A percentile compares a stretch with the other conserved stretches of the same genome.
These are phyloP conservation scores for Scorias spongiosa DNA, from an alignment of 2,329 filamentous ascomycete species.

Conservation along the genomic window DNA sequence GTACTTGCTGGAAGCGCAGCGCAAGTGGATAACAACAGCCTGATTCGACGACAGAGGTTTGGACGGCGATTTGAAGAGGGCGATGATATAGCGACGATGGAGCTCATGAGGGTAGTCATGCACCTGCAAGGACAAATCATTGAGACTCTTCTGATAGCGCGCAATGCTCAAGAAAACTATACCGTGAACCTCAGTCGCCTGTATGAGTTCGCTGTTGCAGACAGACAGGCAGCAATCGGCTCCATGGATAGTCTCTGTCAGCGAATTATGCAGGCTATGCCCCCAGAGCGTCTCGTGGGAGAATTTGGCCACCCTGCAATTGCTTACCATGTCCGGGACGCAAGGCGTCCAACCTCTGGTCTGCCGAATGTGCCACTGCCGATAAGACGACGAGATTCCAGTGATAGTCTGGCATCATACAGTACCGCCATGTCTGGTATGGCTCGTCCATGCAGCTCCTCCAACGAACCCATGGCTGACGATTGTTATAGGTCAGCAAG, in stretches of 20 bases:
- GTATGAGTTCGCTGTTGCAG: conserved; percentile 23
- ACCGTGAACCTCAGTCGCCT: conserved; percentile 21
- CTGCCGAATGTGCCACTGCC: background rate
- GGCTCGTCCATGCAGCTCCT: background rate
- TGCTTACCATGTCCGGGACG: background rate
- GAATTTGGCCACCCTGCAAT: background rate
- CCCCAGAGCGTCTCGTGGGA: background rate
- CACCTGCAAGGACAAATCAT: conserved; percentile 27
- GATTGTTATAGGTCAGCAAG: background rate
- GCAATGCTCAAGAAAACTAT: conserved; percentile 17
- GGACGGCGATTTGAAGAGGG: conserved; percentile 23
- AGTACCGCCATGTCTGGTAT: background rate
- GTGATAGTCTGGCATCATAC: background rate
- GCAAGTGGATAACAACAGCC: conserved; percentile 20
- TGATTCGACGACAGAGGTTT: conserved; percentile 20
- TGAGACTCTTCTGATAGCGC: conserved; percentile 23
- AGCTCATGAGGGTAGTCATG: conserved; percentile 21
- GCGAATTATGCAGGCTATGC: conserved; percentile 13
- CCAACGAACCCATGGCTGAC: background rate
- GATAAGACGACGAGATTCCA: background rate
- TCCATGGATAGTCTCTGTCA: conserved; percentile 24
- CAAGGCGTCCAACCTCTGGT: background rate
- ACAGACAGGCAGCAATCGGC: conserved; percentile 19
- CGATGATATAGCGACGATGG: conserved; percentile 20
- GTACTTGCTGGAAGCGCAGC: conserved; percentile 23